Evolutionary conservation across 306 rosid genomes (phyloP).

Genomic region (Vigna unguiculata): DNA sequence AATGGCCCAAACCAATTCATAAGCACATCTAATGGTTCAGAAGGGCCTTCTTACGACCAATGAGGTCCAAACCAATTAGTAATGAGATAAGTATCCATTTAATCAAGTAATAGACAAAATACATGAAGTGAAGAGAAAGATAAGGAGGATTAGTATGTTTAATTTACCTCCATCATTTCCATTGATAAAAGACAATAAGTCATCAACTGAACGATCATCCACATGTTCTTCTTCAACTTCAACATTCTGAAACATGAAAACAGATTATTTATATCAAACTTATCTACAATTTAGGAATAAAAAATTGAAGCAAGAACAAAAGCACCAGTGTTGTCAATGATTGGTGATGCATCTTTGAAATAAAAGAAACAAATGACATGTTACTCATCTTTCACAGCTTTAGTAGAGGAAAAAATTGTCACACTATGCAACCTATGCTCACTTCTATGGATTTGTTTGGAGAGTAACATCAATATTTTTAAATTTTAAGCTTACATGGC

Average conservation of each 20-base stretch:
- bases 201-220: slow-evolving; percentile 97
- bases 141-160: slow-evolving; percentile 24
- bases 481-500: not conserved
- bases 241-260: slow-evolving; percentile 70
- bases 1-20: not conserved
- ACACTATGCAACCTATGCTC: not conserved
- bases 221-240: slow-evolving; percentile 81
- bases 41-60: slow-evolving; percentile 16
- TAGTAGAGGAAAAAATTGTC: not conserved
- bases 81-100: slow-evolving; percentile 11
- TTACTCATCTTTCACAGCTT: not conserved
- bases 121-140: slow-evolving; percentile 2
- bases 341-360: slow-evolving; percentile 1
- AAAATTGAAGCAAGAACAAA: slow-evolving; percentile 27
- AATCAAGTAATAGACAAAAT: slow-evolving; percentile 21
- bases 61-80: slow-evolving; percentile 22
- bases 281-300: slow-evolving; percentile 24
- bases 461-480: not conserved
- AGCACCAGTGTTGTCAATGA: slow-evolving; percentile 30
- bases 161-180: slow-evolving; percentile 81
- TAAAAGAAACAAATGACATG: slow-evolving; percentile 1
- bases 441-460: not conserved
- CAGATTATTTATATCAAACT: slow-evolving; percentile 16
- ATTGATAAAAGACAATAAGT: slow-evolving; percentile 91
- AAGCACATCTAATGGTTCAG: slow-evolving; percentile 4